Percentiles rank a stretch among this genome's conserved stretches.
phyloP scores from a whole-genome alignment of 2,329 filamentous ascomycete genomes.

The Aspergillus glaucus region DNA sequence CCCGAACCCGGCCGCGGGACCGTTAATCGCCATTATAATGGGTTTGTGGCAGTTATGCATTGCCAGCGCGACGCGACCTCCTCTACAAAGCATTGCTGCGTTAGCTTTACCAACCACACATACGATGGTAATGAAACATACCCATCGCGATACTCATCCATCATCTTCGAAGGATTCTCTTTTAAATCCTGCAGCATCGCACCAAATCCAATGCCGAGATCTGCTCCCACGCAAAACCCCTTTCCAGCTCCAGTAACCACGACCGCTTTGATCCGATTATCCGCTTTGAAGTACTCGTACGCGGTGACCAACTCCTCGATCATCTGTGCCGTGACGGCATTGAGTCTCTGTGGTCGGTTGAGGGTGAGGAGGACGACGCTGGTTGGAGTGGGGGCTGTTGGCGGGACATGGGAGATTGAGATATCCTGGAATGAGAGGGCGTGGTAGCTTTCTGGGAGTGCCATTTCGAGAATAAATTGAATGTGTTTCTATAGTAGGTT shows the following conservation, averaged over 20 bases:
- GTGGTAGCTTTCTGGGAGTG: too few relatives aligned
- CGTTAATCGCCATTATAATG: not conserved
- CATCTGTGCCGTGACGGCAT: not conserved
- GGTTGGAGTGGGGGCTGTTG: too few relatives aligned
- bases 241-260: not conserved
- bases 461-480: too few relatives aligned
- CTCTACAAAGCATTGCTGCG: not conserved
- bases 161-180: too few relatives aligned
- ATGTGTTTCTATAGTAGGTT: too few relatives aligned
- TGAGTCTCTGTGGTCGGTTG: not conserved
- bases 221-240: not conserved
- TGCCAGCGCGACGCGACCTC: not conserved
- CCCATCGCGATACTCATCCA: too few relatives aligned
- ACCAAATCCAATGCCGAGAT: not conserved
- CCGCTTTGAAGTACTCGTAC: not conserved
- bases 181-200: too few relatives aligned
- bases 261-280: not conserved
- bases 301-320: not conserved
- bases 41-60: not conserved
- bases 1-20: not conserved
- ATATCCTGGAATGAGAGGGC: too few relatives aligned
- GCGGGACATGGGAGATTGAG: too few relatives aligned
- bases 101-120: not conserved
- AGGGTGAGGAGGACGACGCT: not conserved
- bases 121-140: too few relatives aligned